Percentiles rank a stretch among this genome's conserved stretches.
Evolutionary conservation across 495 filamentous ascomycete species (phyloP).

Genomic region (Chaetomium fimeti): DNA sequence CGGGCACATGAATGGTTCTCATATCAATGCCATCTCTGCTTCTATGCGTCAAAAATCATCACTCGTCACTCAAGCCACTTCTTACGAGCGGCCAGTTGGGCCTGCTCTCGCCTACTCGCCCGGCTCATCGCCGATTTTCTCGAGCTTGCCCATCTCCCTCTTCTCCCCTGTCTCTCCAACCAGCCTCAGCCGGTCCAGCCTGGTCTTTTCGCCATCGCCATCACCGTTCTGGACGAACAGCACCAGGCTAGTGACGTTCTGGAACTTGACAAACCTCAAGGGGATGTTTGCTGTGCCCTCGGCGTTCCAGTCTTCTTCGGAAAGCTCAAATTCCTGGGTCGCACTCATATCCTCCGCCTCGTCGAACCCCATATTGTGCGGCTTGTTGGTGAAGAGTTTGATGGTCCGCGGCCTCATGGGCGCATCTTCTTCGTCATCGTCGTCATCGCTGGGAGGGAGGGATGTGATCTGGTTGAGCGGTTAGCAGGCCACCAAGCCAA

Average conservation of each 20-base stretch:
- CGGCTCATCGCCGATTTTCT: conserved; percentile 84
- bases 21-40: conserved; percentile 24
- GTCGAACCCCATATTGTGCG: conserved; percentile 89
- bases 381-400: conserved; percentile 78
- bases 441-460: conserved; percentile 60
- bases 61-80: conserved; percentile 18
- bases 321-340: conserved; percentile 73
- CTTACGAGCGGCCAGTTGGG: not conserved
- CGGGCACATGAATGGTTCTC: not conserved
- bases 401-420: conserved; percentile 86
- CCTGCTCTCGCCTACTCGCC: conserved; percentile 49
- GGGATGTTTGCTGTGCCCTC: conserved; percentile 82
- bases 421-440: conserved; percentile 50
- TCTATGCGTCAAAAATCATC: conserved; percentile 24
- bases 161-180: conserved; percentile 94
- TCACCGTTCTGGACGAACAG: conserved; percentile 90
- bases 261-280: conserved; percentile 94
- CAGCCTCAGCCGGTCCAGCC: conserved; percentile 79
- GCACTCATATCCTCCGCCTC: conserved; percentile 82
- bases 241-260: conserved; percentile 81
- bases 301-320: conserved; percentile 79
- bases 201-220: conserved; percentile 76
- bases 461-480: conserved; percentile 69
- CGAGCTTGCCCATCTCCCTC: conserved; percentile 86
- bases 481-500: conserved; percentile 12